phyloP scores from a whole-genome alignment of 495 filamentous ascomycete genomes.

The Hypoxylon crocopeplum region DNA sequence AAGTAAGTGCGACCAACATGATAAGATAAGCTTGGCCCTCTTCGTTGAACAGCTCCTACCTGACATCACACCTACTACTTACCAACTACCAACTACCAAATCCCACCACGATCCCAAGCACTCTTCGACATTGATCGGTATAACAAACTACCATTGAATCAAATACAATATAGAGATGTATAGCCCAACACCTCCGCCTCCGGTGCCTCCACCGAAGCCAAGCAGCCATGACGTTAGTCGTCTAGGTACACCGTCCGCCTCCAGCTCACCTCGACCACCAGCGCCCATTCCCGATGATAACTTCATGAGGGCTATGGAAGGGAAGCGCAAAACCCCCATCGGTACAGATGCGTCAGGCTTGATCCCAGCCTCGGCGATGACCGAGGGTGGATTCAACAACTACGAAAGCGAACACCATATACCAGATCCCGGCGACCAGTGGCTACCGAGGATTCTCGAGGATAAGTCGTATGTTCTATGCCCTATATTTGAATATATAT shows the following conservation, averaged over 20 bases:
- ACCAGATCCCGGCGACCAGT: conserved; percentile 62
- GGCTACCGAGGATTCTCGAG: conserved; percentile 73
- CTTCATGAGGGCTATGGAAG: conserved; percentile 8
- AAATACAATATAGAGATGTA: conserved; percentile 29
- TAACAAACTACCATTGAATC: neutral
- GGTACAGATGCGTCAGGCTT: conserved; percentile 31
- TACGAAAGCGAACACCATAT: conserved; percentile 26
- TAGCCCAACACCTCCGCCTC: conserved; percentile 56
- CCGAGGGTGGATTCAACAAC: conserved; percentile 6
- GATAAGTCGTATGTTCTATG: conserved; percentile 71
- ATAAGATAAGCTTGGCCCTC: conserved; percentile 26
- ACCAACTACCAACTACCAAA: neutral
- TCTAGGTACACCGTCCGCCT: conserved; percentile 62
- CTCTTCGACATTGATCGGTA: too few species aligned
- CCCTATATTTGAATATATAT: neutral
- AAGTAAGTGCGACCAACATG: too few species aligned
- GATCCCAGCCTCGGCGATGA: conserved; percentile 26
- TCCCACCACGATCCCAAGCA: too few species aligned
- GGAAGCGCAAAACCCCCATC: conserved; percentile 4
- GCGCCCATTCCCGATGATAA: conserved; percentile 45
- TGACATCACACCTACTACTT: too few species aligned
- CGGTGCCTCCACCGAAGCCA: conserved; percentile 76
- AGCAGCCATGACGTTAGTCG: conserved; percentile 72
- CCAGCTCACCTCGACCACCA: conserved; percentile 51
- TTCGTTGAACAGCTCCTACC: conserved; percentile 8